These are phyloP conservation scores for Alternaria consortialis DNA, from an alignment of 2,329 filamentous ascomycete genomes.

Conservation along the genomic window DNA sequence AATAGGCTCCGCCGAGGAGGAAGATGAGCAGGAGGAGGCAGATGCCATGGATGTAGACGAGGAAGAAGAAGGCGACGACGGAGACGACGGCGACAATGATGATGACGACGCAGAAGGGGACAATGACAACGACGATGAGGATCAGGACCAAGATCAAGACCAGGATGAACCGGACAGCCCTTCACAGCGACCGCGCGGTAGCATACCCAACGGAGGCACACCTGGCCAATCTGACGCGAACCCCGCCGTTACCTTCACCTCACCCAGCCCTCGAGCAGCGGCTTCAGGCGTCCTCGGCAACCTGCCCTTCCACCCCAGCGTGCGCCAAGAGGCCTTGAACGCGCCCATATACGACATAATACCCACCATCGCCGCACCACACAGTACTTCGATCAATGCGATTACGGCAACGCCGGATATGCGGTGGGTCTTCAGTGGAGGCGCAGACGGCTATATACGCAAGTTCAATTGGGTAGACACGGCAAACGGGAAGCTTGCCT, in stretches of 20 bases:
- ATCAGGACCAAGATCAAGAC: constrained; percentile 50
- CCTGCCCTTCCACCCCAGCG: constrained; percentile 64
- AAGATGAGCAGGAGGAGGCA: constrained; percentile 48
- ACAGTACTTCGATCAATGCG: constrained; percentile 94
- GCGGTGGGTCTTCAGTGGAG: constrained; percentile 93
- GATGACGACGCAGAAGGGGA: constrained; percentile 54
- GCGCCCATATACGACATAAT: constrained; percentile 92
- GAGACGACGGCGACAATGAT: constrained; percentile 54
- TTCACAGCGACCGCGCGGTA: constrained; percentile 44
- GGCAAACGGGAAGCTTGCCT: constrained; percentile 89
- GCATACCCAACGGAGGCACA: constrained; percentile 41
- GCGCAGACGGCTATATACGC: constrained; percentile 92
- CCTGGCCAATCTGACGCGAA: constrained; percentile 49
- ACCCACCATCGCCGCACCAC: constrained; percentile 94
- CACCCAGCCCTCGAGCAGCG: constrained; percentile 55
- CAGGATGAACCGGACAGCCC: constrained; percentile 59
- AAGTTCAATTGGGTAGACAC: constrained; percentile 97
- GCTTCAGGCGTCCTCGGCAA: constrained; percentile 40
- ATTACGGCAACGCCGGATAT: constrained; percentile 92
- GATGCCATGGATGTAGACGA: constrained; percentile 45
- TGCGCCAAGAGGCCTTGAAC: constrained; percentile 80
- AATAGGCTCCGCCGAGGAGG: constrained; percentile 38
- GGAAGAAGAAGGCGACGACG: constrained; percentile 54
- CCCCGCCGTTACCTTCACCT: constrained; percentile 59
- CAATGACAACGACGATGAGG: constrained; percentile 53